Percentiles rank a stretch among this genome's conserved stretches.
phyloP scores from a whole-genome alignment of 2,329 filamentous ascomycete species.

The Berkeleyomyces basicola region DNA sequence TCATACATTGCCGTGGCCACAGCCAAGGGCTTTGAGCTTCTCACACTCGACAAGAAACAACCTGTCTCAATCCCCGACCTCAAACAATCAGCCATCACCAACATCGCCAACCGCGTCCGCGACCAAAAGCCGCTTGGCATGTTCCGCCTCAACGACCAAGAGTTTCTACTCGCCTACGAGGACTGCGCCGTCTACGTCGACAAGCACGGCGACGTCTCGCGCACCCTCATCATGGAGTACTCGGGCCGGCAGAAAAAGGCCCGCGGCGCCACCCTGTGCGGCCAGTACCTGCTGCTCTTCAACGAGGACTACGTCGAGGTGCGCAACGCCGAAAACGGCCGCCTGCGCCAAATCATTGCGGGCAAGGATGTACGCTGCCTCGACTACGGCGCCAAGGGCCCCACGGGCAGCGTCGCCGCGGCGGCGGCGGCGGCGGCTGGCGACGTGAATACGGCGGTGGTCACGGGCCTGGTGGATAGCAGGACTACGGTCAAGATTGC shows the following conservation, averaged over 20 bases:
- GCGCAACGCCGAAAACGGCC: slow-evolving; percentile 86
- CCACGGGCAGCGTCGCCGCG: slow-evolving; percentile 27
- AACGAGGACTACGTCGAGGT: slow-evolving; percentile 96
- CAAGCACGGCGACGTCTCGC: slow-evolving; percentile 89
- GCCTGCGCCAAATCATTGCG: slow-evolving; percentile 83
- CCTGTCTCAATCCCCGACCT: slow-evolving; percentile 87
- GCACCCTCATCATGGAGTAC: slow-evolving; percentile 95
- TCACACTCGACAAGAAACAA: slow-evolving; percentile 94
- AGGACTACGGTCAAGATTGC: slow-evolving; percentile 79
- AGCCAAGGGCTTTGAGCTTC: slow-evolving; percentile 80
- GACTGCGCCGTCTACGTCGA: slow-evolving; percentile 97
- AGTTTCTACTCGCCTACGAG: slow-evolving; percentile 86
- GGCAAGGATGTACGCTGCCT: slow-evolving; percentile 79
- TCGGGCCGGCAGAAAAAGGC: slow-evolving; percentile 74
- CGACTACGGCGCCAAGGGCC: slow-evolving; percentile 61
- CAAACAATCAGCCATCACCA: slow-evolving; percentile 58
- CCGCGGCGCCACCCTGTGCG: slow-evolving; percentile 71
- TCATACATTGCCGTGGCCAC: slow-evolving; percentile 85
- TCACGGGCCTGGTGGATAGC: slow-evolving; percentile 13
- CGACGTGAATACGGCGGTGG: slow-evolving; percentile 4
- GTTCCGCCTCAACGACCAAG: slow-evolving; percentile 84
- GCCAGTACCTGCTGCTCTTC: slow-evolving; percentile 81
- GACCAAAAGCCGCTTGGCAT: slow-evolving; percentile 81
- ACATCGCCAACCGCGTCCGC: slow-evolving; percentile 69
- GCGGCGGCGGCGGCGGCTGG: slow-evolving; percentile 5